Evolutionary conservation across 306 rosid species (phyloP).

Genomic region (Casuarina equisetifolia): DNA sequence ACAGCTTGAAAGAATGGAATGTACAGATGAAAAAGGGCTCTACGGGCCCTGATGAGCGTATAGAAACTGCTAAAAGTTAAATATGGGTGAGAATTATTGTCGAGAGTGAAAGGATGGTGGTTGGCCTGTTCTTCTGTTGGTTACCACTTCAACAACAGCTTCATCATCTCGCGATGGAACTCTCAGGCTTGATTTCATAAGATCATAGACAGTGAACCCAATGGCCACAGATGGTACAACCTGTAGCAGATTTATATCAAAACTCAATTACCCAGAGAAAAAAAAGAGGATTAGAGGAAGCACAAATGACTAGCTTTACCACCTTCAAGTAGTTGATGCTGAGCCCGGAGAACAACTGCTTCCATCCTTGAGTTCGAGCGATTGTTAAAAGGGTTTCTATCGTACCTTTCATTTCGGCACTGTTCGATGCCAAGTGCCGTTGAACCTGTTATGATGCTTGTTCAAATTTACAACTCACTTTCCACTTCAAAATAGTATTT

Average conservation of each 20-base stretch:
- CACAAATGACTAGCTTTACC: conserved; percentile 19
- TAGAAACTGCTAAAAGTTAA: background rate
- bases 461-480: conserved; percentile 19
- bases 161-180: conserved; percentile 93
- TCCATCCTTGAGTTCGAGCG: conserved; percentile 84
- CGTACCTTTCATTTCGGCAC: conserved; percentile 70
- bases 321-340: conserved; percentile 97
- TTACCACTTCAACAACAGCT: conserved; percentile 49
- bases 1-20: conserved; percentile 61
- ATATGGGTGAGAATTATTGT: conserved; percentile 16
- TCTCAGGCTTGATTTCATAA: conserved; percentile 62
- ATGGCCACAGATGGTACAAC: conserved; percentile 96
- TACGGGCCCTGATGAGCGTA: conserved; percentile 30
- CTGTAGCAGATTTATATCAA: conserved; percentile 45
- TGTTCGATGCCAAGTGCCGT: conserved; percentile 49
- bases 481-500: conserved; percentile 16
- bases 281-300: background rate
- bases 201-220: conserved; percentile 93
- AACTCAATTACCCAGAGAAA: conserved; percentile 28
- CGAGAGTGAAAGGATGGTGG: conserved; percentile 46
- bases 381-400: conserved; percentile 63
- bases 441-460: conserved; percentile 59
- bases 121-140: conserved; percentile 48
- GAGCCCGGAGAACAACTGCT: conserved; percentile 85
- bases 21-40: conserved; percentile 38